Evolutionary conservation across 2,329 filamentous ascomycete species (phyloP).

Genomic region (Colletotrichum shisoi): DNA sequence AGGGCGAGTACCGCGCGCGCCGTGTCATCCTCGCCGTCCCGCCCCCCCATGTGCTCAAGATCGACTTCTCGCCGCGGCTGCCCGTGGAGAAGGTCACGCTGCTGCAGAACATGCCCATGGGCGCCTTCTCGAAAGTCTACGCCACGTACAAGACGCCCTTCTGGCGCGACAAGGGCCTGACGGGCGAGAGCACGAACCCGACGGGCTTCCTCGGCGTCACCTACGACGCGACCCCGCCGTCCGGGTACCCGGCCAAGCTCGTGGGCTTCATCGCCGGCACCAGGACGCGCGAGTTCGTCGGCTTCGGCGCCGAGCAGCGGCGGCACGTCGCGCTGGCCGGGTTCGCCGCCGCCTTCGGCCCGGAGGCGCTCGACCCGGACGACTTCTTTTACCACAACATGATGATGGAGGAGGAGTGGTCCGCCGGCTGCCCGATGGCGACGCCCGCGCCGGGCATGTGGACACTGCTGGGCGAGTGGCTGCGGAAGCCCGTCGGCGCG

Average conservation of each 20-base stretch:
- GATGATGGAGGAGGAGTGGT: constrained; percentile 39
- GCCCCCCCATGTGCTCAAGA: constrained; percentile 31
- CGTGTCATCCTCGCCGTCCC: constrained; percentile 36
- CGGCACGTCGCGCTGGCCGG: constrained; percentile 35
- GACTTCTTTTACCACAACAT: constrained; percentile 37
- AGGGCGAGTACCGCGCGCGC: constrained; percentile 10
- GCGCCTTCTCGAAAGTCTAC: constrained; percentile 33
- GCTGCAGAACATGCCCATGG: constrained; percentile 37
- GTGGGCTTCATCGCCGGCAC: constrained; percentile 35
- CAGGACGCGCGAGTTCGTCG: constrained; percentile 33
- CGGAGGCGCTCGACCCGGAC: constrained; percentile 38
- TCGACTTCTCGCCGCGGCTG: constrained; percentile 35
- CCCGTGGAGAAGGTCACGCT: constrained; percentile 31
- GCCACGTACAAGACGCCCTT: constrained; percentile 37
- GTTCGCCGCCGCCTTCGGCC: constrained; percentile 36
- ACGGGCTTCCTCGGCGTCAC: constrained; percentile 27
- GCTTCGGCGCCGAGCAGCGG: constrained; percentile 32
- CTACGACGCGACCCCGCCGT: constrained; percentile 28
- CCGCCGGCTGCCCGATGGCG: constrained; percentile 31
- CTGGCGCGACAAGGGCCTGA: constrained; percentile 36
- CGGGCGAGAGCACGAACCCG: constrained; percentile 33
- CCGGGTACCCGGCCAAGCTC: constrained; percentile 27
- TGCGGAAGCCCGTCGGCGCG: constrained; percentile 33
- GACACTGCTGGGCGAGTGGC: constrained; percentile 36
- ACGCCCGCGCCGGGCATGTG: constrained; percentile 37